Conservation (phyloP, 179 eudicot genomes). For the Patellifolia procumbens region DNA sequence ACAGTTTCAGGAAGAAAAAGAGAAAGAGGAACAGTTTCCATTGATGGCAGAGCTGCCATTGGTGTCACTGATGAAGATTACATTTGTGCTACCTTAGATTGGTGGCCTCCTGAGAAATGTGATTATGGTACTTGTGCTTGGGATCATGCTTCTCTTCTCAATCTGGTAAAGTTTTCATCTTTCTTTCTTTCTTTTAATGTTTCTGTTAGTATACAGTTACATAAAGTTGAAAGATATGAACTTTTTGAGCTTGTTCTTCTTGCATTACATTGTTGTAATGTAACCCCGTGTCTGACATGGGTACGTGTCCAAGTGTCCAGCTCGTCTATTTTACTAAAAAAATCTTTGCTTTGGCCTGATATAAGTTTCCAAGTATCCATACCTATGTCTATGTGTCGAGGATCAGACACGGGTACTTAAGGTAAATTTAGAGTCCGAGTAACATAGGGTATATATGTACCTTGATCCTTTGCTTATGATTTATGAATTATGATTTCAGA, state of each 20-base stretch:
- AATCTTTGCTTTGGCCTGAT: too few relatives aligned
- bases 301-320: too few relatives aligned
- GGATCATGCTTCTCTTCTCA: conserved; percentile 86
- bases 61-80: conserved; percentile 66
- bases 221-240: conserved; percentile 1
- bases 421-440: too few relatives aligned
- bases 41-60: conserved; percentile 60
- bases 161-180: conserved; percentile 55
- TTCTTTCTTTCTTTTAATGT: neutral
- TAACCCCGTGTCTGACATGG: too few relatives aligned
- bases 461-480: neutral
- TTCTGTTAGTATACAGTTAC: too few relatives aligned
- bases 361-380: too few relatives aligned
- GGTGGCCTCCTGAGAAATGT: conserved; percentile 99
- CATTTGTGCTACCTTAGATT: conserved; percentile 91
- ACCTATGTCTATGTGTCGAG: too few relatives aligned
- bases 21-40: conserved; percentile 44
- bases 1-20: conserved; percentile 19
- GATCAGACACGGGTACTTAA: too few relatives aligned
- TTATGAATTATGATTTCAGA: neutral
- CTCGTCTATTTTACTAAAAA: too few relatives aligned
- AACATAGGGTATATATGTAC: too few relatives aligned
- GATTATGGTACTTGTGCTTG: conserved; percentile 90
- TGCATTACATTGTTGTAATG: conserved; percentile 19
- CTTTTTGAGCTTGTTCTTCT: conserved; percentile 13